Evolutionary conservation across 768 basidiomycete genomes (phyloP), one percentile per base, ranked within the genome.

Genomic region (Chalciporus sphaerocephalus): DNA sequence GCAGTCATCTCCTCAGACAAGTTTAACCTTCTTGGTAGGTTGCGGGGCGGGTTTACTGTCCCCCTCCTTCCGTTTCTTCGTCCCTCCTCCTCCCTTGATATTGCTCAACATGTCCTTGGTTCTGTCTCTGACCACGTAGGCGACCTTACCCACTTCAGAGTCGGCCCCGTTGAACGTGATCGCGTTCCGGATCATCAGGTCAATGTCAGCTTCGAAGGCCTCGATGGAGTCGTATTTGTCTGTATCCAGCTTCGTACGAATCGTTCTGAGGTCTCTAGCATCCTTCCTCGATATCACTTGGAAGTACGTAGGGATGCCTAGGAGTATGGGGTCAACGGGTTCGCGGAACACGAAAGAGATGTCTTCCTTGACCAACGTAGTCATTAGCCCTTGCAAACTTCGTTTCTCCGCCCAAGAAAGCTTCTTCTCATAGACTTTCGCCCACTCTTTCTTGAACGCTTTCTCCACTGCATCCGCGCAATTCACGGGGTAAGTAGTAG

Each of bases 101-200:
- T 70, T 80, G 41, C 62, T 67, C 56, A 82, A 47, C 52, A 85
- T 60, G 40, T 83, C 80, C 53, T 69, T 76, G 54, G 78, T 70
- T 51, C 75, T 79, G 41, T 75, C 70, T 37, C 70, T 71, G 38
- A 84, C 58, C 23, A 62, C 56, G n/a, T 67, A 56, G 7, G 87
- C 78, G 30, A 85, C 68, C 34, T 69, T 59, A 13, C 85, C 90
- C n/a, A 91, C 87, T 46, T 89, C 85, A 3, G 87, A 88, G 36
- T 85, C 82, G 2, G 70, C 70, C 0, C 87, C 87, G 54, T 98
- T 98, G 75, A 96, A 98, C 42, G 75, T 79, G 62, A 87, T 78
- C 13, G 94, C 91, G 60, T 97, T 98, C 48, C 79, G 69, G 47
- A 91, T 66, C 92, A 98, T 95, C 34, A 94, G 75, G 35, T 85